Conservation (phyloP, 768 basidiomycete species). For the Tricholoma terreum region DNA sequence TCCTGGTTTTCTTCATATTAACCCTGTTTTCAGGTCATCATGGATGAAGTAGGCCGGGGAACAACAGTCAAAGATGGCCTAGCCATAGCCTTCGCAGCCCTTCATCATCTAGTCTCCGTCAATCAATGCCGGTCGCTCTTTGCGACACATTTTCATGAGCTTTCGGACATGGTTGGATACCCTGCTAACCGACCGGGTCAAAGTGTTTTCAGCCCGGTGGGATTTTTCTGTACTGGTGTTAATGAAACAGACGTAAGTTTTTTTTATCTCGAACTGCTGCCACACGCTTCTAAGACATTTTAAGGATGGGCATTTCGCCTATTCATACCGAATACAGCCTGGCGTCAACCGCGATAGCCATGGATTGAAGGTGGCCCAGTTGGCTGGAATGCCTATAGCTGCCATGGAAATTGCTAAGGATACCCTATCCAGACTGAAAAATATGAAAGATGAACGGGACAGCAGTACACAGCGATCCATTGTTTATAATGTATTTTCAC, state of each 20-base stretch:
- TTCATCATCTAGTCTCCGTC: conserved; percentile 72
- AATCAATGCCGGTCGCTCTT: conserved; percentile 86
- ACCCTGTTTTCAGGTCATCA: conserved; percentile 69
- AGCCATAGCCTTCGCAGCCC: conserved; percentile 88
- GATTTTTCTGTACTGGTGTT: conserved; percentile 89
- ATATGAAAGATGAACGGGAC: conserved; percentile 11
- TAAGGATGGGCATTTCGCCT: conserved; percentile 77
- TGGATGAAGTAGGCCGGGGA: conserved; percentile 99
- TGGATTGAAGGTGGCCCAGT: conserved; percentile 82
- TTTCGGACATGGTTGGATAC: conserved; percentile 80
- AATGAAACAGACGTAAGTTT: conserved; percentile 68
- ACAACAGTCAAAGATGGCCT: conserved; percentile 91
- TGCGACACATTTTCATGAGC: conserved; percentile 97
- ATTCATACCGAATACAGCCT: conserved; percentile 74
- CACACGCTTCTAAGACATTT: background rate
- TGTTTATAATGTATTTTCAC: background rate
- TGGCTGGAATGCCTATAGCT: conserved; percentile 76
- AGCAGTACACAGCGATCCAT: background rate
- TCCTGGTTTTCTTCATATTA: background rate
- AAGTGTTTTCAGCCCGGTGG: conserved; percentile 57
- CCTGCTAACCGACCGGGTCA: conserved; percentile 37
- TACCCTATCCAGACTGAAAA: conserved; percentile 41
- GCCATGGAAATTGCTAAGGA: conserved; percentile 60
- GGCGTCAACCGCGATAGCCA: conserved; percentile 92
- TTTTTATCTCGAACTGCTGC: background rate